Evolutionary conservation across 495 filamentous ascomycete species (phyloP).

Genomic region (Aspergillus ostianus): DNA sequence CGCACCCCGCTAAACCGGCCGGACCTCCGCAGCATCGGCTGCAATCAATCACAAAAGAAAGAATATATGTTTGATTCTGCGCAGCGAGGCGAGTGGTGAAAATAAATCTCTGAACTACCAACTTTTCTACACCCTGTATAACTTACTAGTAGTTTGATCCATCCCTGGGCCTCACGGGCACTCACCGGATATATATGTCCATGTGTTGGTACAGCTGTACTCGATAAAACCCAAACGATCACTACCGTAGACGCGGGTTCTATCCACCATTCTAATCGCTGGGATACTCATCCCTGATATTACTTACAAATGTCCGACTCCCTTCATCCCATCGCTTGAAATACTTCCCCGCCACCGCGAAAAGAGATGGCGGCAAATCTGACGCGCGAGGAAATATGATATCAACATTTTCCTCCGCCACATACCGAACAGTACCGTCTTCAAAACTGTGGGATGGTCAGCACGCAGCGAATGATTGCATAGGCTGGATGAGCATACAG

Average conservation of each 20-base stretch:
- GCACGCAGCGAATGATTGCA: slow-evolving; percentile 1
- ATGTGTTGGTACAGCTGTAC: neutral
- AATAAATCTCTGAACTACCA: no score
- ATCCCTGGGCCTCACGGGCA: no score
- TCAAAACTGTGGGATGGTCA: slow-evolving; percentile 52
- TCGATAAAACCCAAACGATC: neutral
- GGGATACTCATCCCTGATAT: slow-evolving; percentile 81
- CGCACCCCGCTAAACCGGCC: no score
- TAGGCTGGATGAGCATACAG: slow-evolving; percentile 55
- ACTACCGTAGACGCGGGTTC: neutral
- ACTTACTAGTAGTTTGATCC: no score
- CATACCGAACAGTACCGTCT: slow-evolving; percentile 69
- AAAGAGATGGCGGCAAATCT: slow-evolving; percentile 52
- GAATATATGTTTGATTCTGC: no score
- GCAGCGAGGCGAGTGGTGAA: no score
- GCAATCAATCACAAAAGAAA: no score
- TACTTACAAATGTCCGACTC: slow-evolving; percentile 74
- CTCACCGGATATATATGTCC: neutral
- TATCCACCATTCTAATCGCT: slow-evolving; percentile 58
- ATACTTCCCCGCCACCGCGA: slow-evolving; percentile 74
- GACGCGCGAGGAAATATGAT: slow-evolving; percentile 50
- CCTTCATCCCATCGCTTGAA: slow-evolving; percentile 82
- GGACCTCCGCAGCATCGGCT: no score
- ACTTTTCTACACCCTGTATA: no score
- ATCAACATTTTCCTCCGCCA: slow-evolving; percentile 85